A percentile compares a stretch with the other conserved stretches of the same genome.
These are phyloP conservation scores for Curvularia eragrostidis DNA, from an alignment of 2,329 filamentous ascomycete species.

Conservation along the genomic window DNA sequence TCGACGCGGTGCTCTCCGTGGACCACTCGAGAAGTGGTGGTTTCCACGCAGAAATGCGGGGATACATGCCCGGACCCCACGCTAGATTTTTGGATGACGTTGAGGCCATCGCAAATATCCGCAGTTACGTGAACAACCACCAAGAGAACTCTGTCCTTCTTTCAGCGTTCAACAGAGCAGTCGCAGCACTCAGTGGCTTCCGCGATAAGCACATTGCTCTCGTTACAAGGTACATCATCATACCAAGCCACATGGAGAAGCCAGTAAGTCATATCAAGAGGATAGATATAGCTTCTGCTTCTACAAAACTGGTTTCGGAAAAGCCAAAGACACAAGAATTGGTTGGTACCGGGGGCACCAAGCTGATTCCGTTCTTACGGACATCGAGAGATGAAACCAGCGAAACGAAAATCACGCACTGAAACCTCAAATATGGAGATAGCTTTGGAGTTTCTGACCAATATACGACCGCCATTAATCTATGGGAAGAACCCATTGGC, in stretches of 20 bases:
- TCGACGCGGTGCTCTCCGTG: slow-evolving; percentile 61
- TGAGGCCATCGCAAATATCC: slow-evolving; percentile 55
- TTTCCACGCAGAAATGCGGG: slow-evolving; percentile 56
- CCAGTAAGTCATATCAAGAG: slow-evolving; percentile 29
- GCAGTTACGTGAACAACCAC: slow-evolving; percentile 51
- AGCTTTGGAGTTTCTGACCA: background rate
- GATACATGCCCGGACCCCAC: slow-evolving; percentile 63
- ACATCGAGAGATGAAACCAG: slow-evolving; percentile 60
- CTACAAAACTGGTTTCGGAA: slow-evolving; percentile 47
- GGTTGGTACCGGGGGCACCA: slow-evolving; percentile 60
- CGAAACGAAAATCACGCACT: slow-evolving; percentile 42
- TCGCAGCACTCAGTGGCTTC: slow-evolving; percentile 55
- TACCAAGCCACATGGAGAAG: slow-evolving; percentile 46
- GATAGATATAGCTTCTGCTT: slow-evolving; percentile 56
- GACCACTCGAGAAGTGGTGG: slow-evolving; percentile 53
- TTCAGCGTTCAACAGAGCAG: slow-evolving; percentile 56
- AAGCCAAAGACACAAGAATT: slow-evolving; percentile 49
- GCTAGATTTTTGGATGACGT: slow-evolving; percentile 59
- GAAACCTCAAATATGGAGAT: background rate
- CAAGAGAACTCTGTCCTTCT: slow-evolving; percentile 45
- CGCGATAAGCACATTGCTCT: slow-evolving; percentile 61
- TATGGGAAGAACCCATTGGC: slow-evolving; percentile 19
- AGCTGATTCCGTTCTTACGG: slow-evolving; percentile 61
- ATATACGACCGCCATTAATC: background rate
- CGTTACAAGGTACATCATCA: slow-evolving; percentile 61